Conservation (phyloP, 2,329 filamentous ascomycete genomes). For the Tolypocladium nubicola region DNA sequence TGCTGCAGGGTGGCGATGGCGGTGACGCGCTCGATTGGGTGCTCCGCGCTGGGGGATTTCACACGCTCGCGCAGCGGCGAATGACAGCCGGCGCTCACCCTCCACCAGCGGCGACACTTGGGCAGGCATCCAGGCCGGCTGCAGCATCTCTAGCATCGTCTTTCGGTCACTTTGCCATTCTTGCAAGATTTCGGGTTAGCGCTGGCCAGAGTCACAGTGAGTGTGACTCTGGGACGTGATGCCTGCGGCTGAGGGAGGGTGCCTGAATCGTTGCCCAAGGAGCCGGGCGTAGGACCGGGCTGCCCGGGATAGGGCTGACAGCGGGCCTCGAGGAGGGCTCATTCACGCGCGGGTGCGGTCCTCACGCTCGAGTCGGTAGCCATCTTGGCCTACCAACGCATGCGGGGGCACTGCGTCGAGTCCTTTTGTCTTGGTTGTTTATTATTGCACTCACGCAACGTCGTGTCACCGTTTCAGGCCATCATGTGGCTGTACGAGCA, state of each 20-base stretch:
- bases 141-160: neutral
- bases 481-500: too few relatives aligned
- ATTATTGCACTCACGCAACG: neutral
- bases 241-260: neutral
- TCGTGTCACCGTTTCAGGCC: neutral
- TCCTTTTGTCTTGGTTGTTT: neutral
- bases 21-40: neutral
- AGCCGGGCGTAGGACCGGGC: neutral
- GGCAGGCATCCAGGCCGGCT: neutral
- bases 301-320: neutral
- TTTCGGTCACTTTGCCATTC: neutral
- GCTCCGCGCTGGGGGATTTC: neutral
- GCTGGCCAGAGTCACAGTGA: neutral
- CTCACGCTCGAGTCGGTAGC: too few relatives aligned
- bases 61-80: neutral
- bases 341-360: too few relatives aligned
- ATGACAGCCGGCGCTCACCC: neutral
- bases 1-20: neutral
- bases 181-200: neutral
- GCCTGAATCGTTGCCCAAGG: neutral
- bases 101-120: neutral
- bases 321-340: too few relatives aligned
- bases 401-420: too few relatives aligned
- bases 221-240: neutral
- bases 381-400: too few relatives aligned